These are phyloP conservation scores for Leccinum obscurum DNA, from an alignment of 768 basidiomycete species.

Conservation along the genomic window DNA sequence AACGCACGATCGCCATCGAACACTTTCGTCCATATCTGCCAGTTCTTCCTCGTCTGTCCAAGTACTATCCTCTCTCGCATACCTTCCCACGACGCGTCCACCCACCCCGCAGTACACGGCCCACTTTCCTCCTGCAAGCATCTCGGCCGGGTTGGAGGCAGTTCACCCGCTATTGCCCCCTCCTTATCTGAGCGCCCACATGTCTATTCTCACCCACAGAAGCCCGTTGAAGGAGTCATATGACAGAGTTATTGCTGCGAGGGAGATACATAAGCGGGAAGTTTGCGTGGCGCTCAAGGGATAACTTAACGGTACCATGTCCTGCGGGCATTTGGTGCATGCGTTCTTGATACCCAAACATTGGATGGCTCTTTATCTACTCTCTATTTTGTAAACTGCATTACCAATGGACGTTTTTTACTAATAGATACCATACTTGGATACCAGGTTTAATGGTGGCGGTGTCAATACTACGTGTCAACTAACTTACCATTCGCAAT, in stretches of 20 bases:
- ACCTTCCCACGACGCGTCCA: conserved; percentile 45
- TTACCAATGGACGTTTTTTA: conserved; percentile 18
- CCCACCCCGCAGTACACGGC: conserved; percentile 47
- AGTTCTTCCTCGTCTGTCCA: conserved; percentile 46
- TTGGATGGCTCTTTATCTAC: conserved; percentile 16
- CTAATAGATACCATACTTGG: conserved; percentile 12
- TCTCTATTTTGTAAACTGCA: conserved; percentile 26
- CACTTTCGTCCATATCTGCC: conserved; percentile 57
- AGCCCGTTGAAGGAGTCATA: conserved; percentile 70
- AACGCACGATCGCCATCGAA: conserved; percentile 49
- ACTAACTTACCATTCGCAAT: conserved; percentile 28
- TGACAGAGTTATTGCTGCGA: conserved; percentile 64
- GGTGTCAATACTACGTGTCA: conserved; percentile 24
- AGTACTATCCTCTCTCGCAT: conserved; percentile 56
- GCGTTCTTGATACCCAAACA: conserved; percentile 24
- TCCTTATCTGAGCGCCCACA: conserved; percentile 69
- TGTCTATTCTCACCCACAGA: conserved; percentile 64
- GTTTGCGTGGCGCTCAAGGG: conserved; percentile 1
- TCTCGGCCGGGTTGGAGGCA: conserved; percentile 52
- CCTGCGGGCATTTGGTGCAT: conserved; percentile 3
- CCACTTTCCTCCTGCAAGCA: conserved; percentile 65
- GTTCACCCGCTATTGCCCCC: conserved; percentile 72
- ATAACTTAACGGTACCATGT: neutral
- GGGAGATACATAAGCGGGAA: conserved; percentile 37
- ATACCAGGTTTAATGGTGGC: conserved; percentile 13